Percentiles rank a stretch among this genome's conserved stretches.
phyloP scores from a whole-genome alignment of 148 eudicot genomes.

The Rhododendron ovatum region DNA sequence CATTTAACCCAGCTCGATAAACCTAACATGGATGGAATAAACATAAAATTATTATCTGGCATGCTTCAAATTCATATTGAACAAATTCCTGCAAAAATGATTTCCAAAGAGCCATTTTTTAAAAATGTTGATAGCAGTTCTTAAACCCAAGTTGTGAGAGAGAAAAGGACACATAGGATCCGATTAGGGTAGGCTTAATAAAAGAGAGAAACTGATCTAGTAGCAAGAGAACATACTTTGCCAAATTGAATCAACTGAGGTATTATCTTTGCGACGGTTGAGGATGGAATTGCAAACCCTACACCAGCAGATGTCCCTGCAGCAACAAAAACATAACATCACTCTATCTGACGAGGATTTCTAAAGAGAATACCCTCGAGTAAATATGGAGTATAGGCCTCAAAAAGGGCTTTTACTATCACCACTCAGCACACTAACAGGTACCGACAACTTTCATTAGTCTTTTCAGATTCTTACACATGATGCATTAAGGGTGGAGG shows the following conservation, averaged over 20 bases:
- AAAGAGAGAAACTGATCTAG: not conserved
- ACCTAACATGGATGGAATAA: constrained; percentile 37
- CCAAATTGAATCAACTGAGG: constrained; percentile 86
- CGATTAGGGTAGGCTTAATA: not conserved
- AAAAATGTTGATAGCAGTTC: not conserved
- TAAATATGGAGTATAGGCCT: not conserved
- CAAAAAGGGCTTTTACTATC: not conserved
- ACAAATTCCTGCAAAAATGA: constrained; percentile 1
- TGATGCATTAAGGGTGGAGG: not conserved
- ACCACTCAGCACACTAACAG: not conserved
- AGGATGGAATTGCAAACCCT: constrained; percentile 95
- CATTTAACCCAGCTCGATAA: constrained; percentile 76
- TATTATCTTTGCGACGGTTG: constrained; percentile 69
- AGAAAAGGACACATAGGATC: not conserved
- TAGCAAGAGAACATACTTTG: constrained; percentile 43
- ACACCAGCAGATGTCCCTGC: constrained; percentile 97
- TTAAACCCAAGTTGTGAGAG: not conserved
- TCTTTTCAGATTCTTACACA: not conserved
- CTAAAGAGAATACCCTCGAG: not conserved
- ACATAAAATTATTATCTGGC: not conserved
- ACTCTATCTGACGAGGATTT: not conserved
- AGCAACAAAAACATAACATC: not conserved
- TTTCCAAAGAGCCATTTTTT: not conserved
- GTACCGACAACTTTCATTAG: not conserved
- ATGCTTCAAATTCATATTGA: not conserved